These are phyloP conservation scores for Cercospora sp. DNA, from an alignment of 2,329 filamentous ascomycete genomes.

Conservation along the genomic window DNA sequence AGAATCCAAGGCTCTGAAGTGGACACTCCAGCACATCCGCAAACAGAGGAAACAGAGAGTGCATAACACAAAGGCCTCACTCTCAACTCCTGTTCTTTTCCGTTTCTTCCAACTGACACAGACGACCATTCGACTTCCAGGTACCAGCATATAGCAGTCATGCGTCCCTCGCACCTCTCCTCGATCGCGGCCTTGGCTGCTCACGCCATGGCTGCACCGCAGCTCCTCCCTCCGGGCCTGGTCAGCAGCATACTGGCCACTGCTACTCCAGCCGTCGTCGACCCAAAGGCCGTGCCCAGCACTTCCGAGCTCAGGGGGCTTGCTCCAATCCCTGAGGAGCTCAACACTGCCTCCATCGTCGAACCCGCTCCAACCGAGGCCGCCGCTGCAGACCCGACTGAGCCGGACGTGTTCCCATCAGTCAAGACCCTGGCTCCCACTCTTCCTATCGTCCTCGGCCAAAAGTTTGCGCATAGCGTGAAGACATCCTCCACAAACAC, in stretches of 20 bases:
- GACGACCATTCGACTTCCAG: not conserved
- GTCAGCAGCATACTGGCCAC: not conserved
- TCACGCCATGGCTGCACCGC: not conserved
- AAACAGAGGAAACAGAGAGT: not conserved
- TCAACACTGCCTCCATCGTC: not conserved
- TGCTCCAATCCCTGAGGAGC: not conserved
- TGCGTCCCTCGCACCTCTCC: not conserved
- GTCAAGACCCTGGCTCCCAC: not conserved
- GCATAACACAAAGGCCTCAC: not conserved
- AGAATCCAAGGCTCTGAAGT: not conserved
- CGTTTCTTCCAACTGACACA: not conserved
- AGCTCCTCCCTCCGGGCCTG: not conserved
- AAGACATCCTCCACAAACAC: not conserved
- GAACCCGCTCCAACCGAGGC: too few species aligned
- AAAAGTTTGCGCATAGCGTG: not conserved
- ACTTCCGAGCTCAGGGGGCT: not conserved
- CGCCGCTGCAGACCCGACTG: too few species aligned
- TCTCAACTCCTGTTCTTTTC: not conserved
- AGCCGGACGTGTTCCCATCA: not conserved
- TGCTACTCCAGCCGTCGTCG: not conserved
- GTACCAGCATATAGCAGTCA: not conserved
- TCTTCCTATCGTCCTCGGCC: not conserved
- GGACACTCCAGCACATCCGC: not conserved
- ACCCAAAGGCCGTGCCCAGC: not conserved
- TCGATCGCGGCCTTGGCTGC: not conserved